Evolutionary conservation across 768 basidiomycete genomes (phyloP).

Genomic region (Xanthoconium stramineum): DNA sequence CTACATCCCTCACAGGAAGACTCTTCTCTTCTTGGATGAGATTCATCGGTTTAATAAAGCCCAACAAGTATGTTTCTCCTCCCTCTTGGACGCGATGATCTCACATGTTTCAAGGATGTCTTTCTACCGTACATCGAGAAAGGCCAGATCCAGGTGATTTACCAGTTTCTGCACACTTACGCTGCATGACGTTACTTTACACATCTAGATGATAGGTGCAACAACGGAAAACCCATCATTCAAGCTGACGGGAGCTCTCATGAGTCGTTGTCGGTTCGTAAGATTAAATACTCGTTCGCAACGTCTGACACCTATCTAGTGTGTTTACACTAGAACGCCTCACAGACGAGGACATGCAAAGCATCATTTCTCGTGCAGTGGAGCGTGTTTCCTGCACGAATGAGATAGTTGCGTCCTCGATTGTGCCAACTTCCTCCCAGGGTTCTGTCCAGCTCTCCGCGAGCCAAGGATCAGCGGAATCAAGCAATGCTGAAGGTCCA

Average conservation of each 20-base stretch:
- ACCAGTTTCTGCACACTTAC: neutral
- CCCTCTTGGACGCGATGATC: neutral
- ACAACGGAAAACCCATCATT: conserved; percentile 92
- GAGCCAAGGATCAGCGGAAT: conserved; percentile 18
- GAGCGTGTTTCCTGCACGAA: conserved; percentile 30
- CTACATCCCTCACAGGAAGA: conserved; percentile 44
- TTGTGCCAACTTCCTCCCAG: conserved; percentile 13
- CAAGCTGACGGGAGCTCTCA: conserved; percentile 67
- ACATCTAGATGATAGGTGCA: conserved; percentile 63
- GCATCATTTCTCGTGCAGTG: conserved; percentile 56
- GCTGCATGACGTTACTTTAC: neutral
- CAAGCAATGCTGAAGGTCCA: conserved; percentile 12
- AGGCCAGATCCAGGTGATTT: conserved; percentile 61
- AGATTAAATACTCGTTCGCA: neutral
- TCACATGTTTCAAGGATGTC: conserved; percentile 49
- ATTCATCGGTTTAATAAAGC: conserved; percentile 76
- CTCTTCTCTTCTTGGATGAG: conserved; percentile 79
- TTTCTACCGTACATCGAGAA: conserved; percentile 81
- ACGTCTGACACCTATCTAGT: conserved; percentile 38
- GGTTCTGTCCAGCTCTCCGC: conserved; percentile 14
- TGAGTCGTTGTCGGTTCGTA: conserved; percentile 73
- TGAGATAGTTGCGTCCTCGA: neutral
- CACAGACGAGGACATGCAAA: conserved; percentile 55
- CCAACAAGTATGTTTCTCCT: conserved; percentile 49
- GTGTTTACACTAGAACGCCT: conserved; percentile 74